Conservation (phyloP, 2,329 filamentous ascomycete genomes). For the Colletotrichum costaricense region DNA sequence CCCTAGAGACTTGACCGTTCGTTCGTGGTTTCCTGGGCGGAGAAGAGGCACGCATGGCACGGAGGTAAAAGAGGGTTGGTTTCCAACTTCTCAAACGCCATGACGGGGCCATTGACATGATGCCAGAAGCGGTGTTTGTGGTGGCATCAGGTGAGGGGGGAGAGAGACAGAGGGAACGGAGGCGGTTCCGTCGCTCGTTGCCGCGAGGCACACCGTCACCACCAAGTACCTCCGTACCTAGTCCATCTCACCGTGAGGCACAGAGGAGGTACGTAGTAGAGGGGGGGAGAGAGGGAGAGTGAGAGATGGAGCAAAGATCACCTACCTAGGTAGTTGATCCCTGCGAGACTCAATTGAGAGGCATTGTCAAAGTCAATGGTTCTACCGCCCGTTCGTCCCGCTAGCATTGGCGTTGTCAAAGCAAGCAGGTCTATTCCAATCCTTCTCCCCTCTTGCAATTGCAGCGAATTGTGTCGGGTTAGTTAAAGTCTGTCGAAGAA, state of each 20-base stretch:
- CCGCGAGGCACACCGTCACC: neutral
- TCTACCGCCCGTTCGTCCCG: neutral
- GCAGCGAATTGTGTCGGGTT: too few relatives aligned
- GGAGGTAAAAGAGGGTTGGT: neutral
- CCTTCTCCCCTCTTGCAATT: neutral
- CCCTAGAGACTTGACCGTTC: neutral
- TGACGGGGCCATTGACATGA: constrained; percentile 6
- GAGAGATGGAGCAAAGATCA: neutral
- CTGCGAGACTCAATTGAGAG: constrained; percentile 3
- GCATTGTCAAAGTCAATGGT: neutral
- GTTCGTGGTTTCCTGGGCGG: neutral
- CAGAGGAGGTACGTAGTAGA: too few relatives aligned
- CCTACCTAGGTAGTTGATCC: neutral
- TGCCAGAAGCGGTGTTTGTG: constrained; percentile 2
- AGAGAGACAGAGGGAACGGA: neutral
- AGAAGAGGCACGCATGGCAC: neutral
- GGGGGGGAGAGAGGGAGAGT: too few relatives aligned
- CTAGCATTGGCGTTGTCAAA: neutral
- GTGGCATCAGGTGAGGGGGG: neutral
- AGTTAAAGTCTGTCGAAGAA: neutral
- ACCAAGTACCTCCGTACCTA: neutral
- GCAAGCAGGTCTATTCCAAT: neutral
- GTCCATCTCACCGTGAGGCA: neutral
- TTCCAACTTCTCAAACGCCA: neutral
- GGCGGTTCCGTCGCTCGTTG: neutral